Evolutionary conservation across 176 grass and related monocot genomes (phyloP), one percentile per base, ranked within the genome.

Genomic region (Zoysia pacifica): DNA sequence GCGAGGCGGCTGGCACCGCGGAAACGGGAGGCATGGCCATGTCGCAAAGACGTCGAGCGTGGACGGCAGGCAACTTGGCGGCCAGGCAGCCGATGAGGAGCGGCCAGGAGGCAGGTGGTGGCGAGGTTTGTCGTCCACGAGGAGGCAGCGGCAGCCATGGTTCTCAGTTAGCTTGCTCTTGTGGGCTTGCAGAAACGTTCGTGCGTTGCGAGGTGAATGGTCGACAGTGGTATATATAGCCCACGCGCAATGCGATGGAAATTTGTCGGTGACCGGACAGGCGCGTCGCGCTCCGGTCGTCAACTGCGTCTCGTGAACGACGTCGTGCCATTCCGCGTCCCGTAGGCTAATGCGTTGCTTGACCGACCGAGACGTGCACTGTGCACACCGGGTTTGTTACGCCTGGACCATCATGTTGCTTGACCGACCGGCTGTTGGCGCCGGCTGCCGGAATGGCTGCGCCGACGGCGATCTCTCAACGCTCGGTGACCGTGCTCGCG

Each of bases 51-150:
- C 70, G 62, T 40, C 77, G 50, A 0, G 77, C 77, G 52, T 86
- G 70, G 13, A 70, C 70, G 6, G 63, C 7, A 4, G 69, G 59
- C 44, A 72, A 11, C 14, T 12, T 55, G 53, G 53, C 53, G 14
- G 53, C 53, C 44, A 80, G 53, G 19, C 62, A 80, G 44, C 63
- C 62, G 37, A 6, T 4, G 45, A 81, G 36, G 51, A 86, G 70
- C 62, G 36, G 70, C 70, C 44, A 86, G 18, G 37, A 86, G 70
- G 71, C 77, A 69, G 63, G 53, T 49, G 35, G 84, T 14, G 69
- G 44, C 51, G 40, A 79, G 36, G 60, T 16, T 85, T 69, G 10
- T 69, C 1, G 60, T 36, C 48, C 9, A 7, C 48, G 12, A 51
- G 52, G 42, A 1, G 16, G 60, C 20, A 19, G 55, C 68, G 10